phyloP scores from a whole-genome alignment of 2,329 filamentous ascomycete genomes.

The Colletotrichum higginsianum region DNA sequence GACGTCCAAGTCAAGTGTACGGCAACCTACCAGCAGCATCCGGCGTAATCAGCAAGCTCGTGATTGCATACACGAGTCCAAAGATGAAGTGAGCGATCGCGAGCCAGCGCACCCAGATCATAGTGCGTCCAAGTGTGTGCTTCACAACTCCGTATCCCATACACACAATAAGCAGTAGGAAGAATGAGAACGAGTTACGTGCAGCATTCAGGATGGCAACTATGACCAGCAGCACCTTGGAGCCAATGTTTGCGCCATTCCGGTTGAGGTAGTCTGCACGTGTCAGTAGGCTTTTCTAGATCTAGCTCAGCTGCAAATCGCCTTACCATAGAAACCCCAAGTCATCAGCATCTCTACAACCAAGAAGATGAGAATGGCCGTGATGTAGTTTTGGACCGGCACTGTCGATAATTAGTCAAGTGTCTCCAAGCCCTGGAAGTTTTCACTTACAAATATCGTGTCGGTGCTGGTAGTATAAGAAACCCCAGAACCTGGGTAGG shows the following conservation, averaged over 20 bases:
- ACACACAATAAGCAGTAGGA: constrained; percentile 96
- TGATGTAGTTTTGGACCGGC: constrained; percentile 99
- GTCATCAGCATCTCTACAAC: constrained; percentile 98
- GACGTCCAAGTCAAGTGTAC: not conserved
- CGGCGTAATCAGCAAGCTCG: constrained; percentile 89
- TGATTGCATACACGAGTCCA: constrained; percentile 92
- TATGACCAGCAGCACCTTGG: constrained; percentile 89
- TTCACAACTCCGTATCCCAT: constrained; percentile 99
- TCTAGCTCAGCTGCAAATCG: not conserved
- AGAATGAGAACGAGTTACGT: constrained; percentile 98
- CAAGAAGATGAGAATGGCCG: constrained; percentile 93
- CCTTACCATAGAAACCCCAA: constrained; percentile 93
- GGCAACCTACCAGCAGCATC: constrained; percentile 78
- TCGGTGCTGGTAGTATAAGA: constrained; percentile 94
- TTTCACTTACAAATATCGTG: constrained; percentile 73
- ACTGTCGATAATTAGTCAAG: constrained; percentile 64
- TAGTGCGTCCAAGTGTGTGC: constrained; percentile 89
- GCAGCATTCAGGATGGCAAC: constrained; percentile 95
- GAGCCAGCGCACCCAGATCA: constrained; percentile 93
- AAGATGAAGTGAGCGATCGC: constrained; percentile 96
- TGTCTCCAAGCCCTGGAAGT: not conserved
- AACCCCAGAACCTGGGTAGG: constrained; percentile 82
- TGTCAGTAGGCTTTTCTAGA: constrained; percentile 51
- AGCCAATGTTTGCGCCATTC: constrained; percentile 85
- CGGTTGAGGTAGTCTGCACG: constrained; percentile 88